Conservation (phyloP, 2,329 filamentous ascomycete genomes). For the Coniochaeta sp. region DNA sequence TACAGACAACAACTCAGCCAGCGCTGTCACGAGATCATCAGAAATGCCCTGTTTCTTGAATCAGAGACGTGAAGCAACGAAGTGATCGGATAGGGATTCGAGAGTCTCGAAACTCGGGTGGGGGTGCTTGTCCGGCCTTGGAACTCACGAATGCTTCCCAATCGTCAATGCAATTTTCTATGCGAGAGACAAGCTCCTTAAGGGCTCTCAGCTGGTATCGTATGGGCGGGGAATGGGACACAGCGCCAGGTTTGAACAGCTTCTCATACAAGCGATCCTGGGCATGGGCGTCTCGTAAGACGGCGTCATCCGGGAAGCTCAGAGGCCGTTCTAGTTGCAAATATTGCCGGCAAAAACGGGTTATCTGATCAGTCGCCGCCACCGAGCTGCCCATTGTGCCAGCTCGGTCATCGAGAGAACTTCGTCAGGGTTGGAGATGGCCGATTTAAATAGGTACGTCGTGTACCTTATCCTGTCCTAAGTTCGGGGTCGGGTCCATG, state of each 20-base stretch:
- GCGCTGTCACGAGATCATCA: constrained; percentile 65
- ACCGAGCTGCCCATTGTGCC: not conserved
- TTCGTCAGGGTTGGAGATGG: not conserved
- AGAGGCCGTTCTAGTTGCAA: constrained; percentile 64
- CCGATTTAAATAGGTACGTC: not conserved
- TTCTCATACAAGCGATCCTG: constrained; percentile 60
- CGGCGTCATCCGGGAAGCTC: constrained; percentile 51
- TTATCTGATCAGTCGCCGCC: not conserved
- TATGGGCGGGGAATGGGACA: constrained; percentile 53
- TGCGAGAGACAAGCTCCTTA: constrained; percentile 61
- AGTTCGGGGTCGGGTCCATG: too few relatives aligned
- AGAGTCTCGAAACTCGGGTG: not conserved
- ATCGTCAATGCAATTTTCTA: constrained; percentile 70
- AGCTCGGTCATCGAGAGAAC: not conserved
- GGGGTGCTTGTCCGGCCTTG: not conserved
- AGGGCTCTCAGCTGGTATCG: constrained; percentile 66
- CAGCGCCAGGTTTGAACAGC: constrained; percentile 55
- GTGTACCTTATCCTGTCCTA: too few relatives aligned
- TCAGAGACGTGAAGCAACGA: not conserved
- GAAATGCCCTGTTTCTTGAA: constrained; percentile 61
- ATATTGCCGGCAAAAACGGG: constrained; percentile 65
- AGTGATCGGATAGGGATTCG: not conserved
- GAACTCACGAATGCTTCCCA: constrained; percentile 82
- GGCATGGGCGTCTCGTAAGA: constrained; percentile 51
- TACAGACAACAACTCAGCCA: constrained; percentile 58